These are phyloP conservation scores for Trichomonas gallinae DNA, from an alignment of 208 protist genomes.

Conservation along the genomic window DNA sequence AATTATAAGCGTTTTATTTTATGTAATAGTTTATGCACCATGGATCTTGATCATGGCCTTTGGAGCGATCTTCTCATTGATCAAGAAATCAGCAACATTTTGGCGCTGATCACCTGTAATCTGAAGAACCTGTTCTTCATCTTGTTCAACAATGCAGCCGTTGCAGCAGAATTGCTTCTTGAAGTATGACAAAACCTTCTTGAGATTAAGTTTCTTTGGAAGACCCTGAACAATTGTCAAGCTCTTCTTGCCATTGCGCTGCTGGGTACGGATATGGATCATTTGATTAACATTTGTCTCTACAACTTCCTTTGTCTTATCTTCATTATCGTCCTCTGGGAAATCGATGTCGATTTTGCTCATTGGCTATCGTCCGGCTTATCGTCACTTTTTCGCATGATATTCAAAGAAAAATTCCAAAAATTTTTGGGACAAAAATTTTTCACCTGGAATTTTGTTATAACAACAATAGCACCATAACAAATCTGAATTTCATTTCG, in stretches of 20 bases:
- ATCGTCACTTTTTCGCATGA: background rate
- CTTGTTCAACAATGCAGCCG: conserved; percentile 67
- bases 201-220: conserved; percentile 67
- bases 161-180: conserved; percentile 75
- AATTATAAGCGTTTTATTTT: too few species aligned
- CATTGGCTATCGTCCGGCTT: background rate
- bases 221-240: conserved; percentile 82
- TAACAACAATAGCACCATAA: too few species aligned
- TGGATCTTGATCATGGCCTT: conserved; percentile 74
- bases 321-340: background rate
- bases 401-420: too few species aligned
- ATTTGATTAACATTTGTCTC: background rate
- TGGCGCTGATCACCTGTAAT: conserved; percentile 82
- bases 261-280: conserved; percentile 83
- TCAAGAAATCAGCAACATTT: conserved; percentile 67
- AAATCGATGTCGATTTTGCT: background rate
- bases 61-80: conserved; percentile 65
- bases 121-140: conserved; percentile 74
- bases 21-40: conserved; percentile 39
- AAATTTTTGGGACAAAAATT: too few species aligned
- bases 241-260: conserved; percentile 78
- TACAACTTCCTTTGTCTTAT: background rate
- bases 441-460: too few species aligned
- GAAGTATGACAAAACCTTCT: conserved; percentile 60
- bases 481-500: too few species aligned